Evolutionary conservation across 257 asterid genomes (phyloP).

Genomic region (Perilla frutescens): DNA sequence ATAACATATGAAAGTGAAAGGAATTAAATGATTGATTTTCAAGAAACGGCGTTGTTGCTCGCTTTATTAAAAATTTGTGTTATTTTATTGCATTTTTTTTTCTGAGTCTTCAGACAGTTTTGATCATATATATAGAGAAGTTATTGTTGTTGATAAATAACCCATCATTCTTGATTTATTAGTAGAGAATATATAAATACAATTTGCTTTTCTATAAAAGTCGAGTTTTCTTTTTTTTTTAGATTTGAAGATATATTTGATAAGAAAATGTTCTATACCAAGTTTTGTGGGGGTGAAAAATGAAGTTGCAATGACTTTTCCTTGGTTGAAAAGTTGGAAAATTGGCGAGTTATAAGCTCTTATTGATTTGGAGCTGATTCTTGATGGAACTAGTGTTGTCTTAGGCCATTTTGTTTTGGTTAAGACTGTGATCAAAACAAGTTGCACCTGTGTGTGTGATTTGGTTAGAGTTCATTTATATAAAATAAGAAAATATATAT

Average conservation of each 20-base stretch:
- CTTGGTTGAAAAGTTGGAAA: conserved; percentile 7
- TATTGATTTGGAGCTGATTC: not conserved
- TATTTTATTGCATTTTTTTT: conserved; percentile 24
- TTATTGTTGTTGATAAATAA: not conserved
- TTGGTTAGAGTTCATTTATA: too few species aligned
- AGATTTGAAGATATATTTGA: not conserved
- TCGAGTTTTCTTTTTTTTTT: not conserved
- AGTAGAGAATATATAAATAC: not conserved
- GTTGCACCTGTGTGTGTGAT: not conserved
- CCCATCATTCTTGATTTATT: not conserved
- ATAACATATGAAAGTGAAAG: conserved; percentile 49
- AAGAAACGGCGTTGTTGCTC: conserved; percentile 26
- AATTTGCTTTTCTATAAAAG: not conserved
- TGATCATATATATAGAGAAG: not conserved
- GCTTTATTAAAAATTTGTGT: conserved; percentile 22
- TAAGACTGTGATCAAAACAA: not conserved
- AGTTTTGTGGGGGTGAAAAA: not conserved
- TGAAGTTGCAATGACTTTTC: not conserved
- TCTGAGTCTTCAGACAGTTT: not conserved
- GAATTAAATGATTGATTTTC: conserved; percentile 33
- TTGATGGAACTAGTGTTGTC: not conserved
- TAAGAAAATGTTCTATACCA: not conserved
- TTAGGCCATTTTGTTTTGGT: not conserved
- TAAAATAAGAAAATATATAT: not conserved
- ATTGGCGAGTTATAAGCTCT: conserved; percentile 3